A percentile compares a stretch with the other conserved stretches of the same genome.
phyloP scores from a whole-genome alignment of 106 monocot genomes.

The Phalaenopsis aphrodite region DNA sequence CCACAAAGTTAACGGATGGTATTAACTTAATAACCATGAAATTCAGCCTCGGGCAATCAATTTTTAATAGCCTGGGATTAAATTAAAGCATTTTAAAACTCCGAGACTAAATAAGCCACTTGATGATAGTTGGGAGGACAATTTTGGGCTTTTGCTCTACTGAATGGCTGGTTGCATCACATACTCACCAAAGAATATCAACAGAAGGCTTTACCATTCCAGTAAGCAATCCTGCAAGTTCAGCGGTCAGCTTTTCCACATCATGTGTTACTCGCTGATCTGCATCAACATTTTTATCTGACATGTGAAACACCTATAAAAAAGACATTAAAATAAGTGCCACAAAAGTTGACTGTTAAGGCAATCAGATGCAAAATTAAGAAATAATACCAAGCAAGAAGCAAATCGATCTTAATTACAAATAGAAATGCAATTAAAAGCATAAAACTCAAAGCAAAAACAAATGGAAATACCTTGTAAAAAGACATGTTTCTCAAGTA shows the following conservation, averaged over 20 bases:
- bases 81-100: too few relatives aligned
- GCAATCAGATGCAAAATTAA: neutral
- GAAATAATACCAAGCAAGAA: neutral
- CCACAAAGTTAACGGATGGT: too few relatives aligned
- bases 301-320: constrained; percentile 77
- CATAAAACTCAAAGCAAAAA: neutral
- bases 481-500: constrained; percentile 88
- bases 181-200: constrained; percentile 92
- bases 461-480: constrained; percentile 64
- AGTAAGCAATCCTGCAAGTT: constrained; percentile 83
- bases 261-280: constrained; percentile 95
- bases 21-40: too few relatives aligned
- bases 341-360: neutral
- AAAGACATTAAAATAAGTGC: constrained; percentile 5
- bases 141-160: too few relatives aligned
- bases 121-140: too few relatives aligned
- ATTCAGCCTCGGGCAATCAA: too few relatives aligned
- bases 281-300: constrained; percentile 79
- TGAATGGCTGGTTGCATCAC: neutral
- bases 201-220: constrained; percentile 96
- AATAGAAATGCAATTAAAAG: neutral
- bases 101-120: too few relatives aligned
- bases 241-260: constrained; percentile 86
- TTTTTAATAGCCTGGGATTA: too few relatives aligned
- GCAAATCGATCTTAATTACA: neutral